Evolutionary conservation across 805 yeast genomes (phyloP).

Genomic region (Candida sphagnicola): DNA sequence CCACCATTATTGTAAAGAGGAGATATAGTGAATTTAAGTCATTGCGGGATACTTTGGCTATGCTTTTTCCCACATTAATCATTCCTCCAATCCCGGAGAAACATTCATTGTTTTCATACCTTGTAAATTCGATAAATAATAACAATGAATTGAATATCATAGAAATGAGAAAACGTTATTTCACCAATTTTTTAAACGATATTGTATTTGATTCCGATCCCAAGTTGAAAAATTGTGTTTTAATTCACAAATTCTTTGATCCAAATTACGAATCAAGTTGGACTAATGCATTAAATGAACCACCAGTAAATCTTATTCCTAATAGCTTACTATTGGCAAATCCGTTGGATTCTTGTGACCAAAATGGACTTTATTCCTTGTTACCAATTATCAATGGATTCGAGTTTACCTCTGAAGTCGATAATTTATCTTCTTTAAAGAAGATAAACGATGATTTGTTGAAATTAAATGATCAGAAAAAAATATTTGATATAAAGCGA

Average conservation of each 20-base stretch:
- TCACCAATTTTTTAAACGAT: constrained; percentile 41
- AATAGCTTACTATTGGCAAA: constrained; percentile 46
- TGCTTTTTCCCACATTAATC: constrained; percentile 36
- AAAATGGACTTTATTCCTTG: constrained; percentile 49
- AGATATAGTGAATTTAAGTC: constrained; percentile 43
- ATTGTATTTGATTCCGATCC: constrained; percentile 27
- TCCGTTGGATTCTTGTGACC: constrained; percentile 48
- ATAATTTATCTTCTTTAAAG: constrained; percentile 26
- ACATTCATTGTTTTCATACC: constrained; percentile 42
- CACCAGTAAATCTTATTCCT: constrained; percentile 43
- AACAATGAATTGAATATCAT: constrained; percentile 35
- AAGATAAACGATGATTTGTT: constrained; percentile 34
- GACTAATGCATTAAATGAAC: constrained; percentile 47
- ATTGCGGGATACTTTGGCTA: constrained; percentile 32
- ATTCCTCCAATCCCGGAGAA: constrained; percentile 45
- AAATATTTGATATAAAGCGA: constrained; percentile 20
- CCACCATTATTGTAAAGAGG: constrained; percentile 33
- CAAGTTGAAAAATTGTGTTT: constrained; percentile 29
- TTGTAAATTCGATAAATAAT: constrained; percentile 36
- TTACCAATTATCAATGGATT: constrained; percentile 42
- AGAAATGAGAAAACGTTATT: constrained; percentile 46
- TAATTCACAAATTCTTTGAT: constrained; percentile 47
- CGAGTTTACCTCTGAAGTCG: constrained; percentile 27
- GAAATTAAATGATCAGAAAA: constrained; percentile 30
- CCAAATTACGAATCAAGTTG: constrained; percentile 48